Base-by-base conservation (phyloP, 495 filamentous ascomycete genomes). In the Lentithecium fluviatile region DNA sequence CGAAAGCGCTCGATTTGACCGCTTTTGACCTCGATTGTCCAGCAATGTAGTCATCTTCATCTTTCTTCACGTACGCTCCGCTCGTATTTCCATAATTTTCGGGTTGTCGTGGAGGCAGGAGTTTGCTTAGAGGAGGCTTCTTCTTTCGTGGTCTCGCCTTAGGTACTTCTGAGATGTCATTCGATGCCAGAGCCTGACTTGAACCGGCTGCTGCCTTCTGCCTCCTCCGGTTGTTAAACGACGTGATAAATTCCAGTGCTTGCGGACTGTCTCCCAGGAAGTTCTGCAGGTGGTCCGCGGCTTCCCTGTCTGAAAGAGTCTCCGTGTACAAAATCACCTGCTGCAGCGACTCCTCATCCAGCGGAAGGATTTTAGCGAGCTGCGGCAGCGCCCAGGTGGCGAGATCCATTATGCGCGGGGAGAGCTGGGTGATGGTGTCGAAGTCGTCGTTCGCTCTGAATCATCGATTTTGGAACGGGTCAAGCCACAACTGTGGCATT, bases 201-300 rank as follows among this genome's bases (percentile, higher is more conserved):
- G 43, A 45, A 67, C 45, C 5, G 54, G 25, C 0, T 62, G 32
- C 17, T 42, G 64, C n/a, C 24, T 66, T 74, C 0, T 77, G 75
- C 21, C 78, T 75, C 67, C 89, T 83, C 29, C 83, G 85, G 10
- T 85, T 77, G 71, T 94, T 97, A 79, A 96, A 97, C 42, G 86
- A 85, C 21, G 90, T 84, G 66, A 98, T 96, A 71, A 97, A 98
- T 59, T 95, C 91, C 58, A 97, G 74, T 0, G 88, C 86, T 60
- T 88, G 84, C 13, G 90, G 82, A 6, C 90, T 90, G 70, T 95
- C 90, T 45, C 91, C 94, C 1, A 98, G 83, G 29, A 97, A 78
- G 71, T 90, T 88, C 72, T 87, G 89, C 60, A 98, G 87, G 71
- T 97, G 87, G 20, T 90, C 85, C 24, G 85, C 88, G 17, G 88